Percentiles rank a stretch among this genome's conserved stretches.
These are phyloP conservation scores for Diospyros lotus DNA, from an alignment of 148 eudicot genomes.

Conservation along the genomic window DNA sequence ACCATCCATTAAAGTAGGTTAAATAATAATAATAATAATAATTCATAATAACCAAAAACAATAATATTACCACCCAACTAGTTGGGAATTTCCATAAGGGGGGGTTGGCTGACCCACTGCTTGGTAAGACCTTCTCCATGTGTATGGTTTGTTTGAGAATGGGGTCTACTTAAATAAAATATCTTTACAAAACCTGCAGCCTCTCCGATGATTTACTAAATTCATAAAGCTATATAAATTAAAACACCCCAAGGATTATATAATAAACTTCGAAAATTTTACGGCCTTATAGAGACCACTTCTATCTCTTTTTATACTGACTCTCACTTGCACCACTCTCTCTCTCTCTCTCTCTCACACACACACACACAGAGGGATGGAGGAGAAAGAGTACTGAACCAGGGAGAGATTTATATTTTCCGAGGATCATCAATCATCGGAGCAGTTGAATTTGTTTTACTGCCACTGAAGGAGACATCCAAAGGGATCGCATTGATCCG, in stretches of 20 bases:
- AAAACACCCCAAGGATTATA: background rate
- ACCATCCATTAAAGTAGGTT: constrained; percentile 16
- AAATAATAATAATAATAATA: constrained; percentile 10
- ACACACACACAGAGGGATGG: constrained; percentile 1
- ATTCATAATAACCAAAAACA: background rate
- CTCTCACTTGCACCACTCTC: constrained; percentile 25
- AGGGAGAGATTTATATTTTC: background rate
- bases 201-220: background rate
- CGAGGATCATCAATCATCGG: no score
- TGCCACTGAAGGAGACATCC: constrained; percentile 74
- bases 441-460: constrained; percentile 11
- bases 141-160: constrained; percentile 17
- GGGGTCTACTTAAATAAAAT: constrained; percentile 27
- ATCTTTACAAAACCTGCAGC: background rate
- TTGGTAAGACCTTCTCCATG: constrained; percentile 19
- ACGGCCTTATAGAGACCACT: constrained; percentile 10
- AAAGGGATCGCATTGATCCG: constrained; percentile 99
- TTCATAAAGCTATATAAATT: background rate
- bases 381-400: constrained; percentile 13
- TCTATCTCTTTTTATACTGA: constrained; percentile 14
- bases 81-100: constrained; percentile 35
- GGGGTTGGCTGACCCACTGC: constrained; percentile 24
- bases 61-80: constrained; percentile 26
- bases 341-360: constrained; percentile 11
- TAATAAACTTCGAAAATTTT: background rate